phyloP scores from a whole-genome alignment of 352 stramenopile genomes.

The Albugo laibachii region DNA sequence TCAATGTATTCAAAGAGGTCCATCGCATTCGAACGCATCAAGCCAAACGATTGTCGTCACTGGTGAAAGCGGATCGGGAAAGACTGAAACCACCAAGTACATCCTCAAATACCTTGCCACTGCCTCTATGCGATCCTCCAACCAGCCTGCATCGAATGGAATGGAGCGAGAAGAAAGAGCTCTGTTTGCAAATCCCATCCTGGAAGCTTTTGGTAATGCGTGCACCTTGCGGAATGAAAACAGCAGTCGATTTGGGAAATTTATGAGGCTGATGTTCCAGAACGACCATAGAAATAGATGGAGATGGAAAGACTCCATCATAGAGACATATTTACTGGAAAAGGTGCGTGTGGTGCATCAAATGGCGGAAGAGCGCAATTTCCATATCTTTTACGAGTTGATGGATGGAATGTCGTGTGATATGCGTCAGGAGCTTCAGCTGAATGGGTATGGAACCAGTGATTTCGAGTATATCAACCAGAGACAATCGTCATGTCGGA shows the following conservation, averaged over 20 bases:
- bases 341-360: slow-evolving; percentile 15
- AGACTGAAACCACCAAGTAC: slow-evolving; percentile 15
- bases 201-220: slow-evolving; percentile 25
- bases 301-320: slow-evolving; percentile 2
- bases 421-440: slow-evolving; percentile 9
- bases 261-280: slow-evolving; percentile 18
- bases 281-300: too few relatives aligned
- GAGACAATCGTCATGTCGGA: slow-evolving; percentile 6
- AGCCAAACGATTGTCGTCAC: slow-evolving; percentile 13
- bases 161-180: slow-evolving; percentile 12
- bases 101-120: slow-evolving; percentile 12
- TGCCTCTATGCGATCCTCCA: neutral
- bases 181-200: slow-evolving; percentile 22
- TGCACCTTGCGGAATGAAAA: slow-evolving; percentile 18
- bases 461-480: slow-evolving; percentile 16
- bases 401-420: slow-evolving; percentile 5
- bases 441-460: slow-evolving; percentile 5
- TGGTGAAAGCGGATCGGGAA: slow-evolving; percentile 14
- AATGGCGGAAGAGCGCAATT: slow-evolving; percentile 11
- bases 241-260: slow-evolving; percentile 22
- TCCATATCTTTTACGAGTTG: slow-evolving; percentile 22
- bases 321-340: slow-evolving; percentile 21
- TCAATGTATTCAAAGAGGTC: too few relatives aligned
- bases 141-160: neutral
- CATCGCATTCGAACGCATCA: neutral